Evolutionary conservation across 2,329 filamentous ascomycete species (phyloP), one percentile per base, ranked within the genome.

Genomic region (Xylariaceae sp.): DNA sequence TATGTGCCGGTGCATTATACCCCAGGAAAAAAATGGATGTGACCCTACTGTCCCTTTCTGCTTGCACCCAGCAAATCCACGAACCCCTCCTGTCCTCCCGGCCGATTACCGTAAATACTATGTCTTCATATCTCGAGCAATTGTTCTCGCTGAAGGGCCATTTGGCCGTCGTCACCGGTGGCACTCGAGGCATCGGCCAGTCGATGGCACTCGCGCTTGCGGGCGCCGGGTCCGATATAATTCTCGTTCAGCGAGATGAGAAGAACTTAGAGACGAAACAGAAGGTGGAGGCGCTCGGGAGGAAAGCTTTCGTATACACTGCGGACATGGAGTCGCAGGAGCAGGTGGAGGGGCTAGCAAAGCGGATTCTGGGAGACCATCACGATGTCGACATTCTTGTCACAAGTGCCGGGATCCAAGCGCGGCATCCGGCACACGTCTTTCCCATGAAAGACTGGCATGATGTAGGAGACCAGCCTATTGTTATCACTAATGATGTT

Each of bases 391-490:
- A 88, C 67, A 87, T 95, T 64, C 80, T 95, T 10, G 74, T 95
- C 64, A 95, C 91, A 72, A 90, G 87, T 71, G 90, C 87, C 15
- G 90, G 90, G 22, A 91, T 95, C 66, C 90, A 95, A 71, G 77
- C 83, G 53, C 79, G 89, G 15, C 87, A 94, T 69, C 84, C 87
- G 0, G 84, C 86, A 39, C 82, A 90, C 63, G 70, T 80, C 56
- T 95, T 95, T 67, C 89, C 89, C 0, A 82, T 87, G 67, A 72
- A 76, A 40, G 88, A 92, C 72, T 95, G 89, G 80, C 80, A 88
- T 67, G 82, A 86, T 65, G 87, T 95, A 43, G 74, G 51, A 37
- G 32, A 34, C 32, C 32, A 15, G 32, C 32, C 32, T 34, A 10
- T 34, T 13, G 4, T 34, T 13, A 12, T 15, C 32, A 10, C 10